Conservation (phyloP, 805 yeast species). For the Candida sithepensis region DNA sequence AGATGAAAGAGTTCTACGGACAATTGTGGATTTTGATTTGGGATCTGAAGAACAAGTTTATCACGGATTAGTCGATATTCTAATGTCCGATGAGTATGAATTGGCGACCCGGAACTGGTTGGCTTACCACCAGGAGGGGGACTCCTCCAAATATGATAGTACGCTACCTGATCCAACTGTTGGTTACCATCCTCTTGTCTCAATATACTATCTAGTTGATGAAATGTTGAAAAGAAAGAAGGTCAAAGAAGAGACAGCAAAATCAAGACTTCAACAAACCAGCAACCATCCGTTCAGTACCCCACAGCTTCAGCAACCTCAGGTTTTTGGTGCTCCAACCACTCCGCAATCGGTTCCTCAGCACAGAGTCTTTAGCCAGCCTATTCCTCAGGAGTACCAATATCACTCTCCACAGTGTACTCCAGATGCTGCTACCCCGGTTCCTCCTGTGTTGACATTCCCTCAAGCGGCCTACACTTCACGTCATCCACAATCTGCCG, state of each 20-base stretch:
- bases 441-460: conserved; percentile 29
- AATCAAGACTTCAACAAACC: conserved; percentile 19
- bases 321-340: conserved; percentile 11
- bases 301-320: conserved; percentile 14
- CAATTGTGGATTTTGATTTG: conserved; percentile 76
- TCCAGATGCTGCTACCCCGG: conserved; percentile 32
- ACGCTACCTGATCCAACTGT: conserved; percentile 69
- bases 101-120: conserved; percentile 63
- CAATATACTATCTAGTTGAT: conserved; percentile 80
- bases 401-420: conserved; percentile 35
- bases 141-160: conserved; percentile 18
- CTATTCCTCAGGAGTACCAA: conserved; percentile 21
- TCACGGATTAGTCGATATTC: conserved; percentile 51
- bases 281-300: conserved; percentile 12
- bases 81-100: conserved; percentile 65
- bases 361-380: conserved; percentile 25
- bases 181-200: conserved; percentile 83
- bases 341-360: conserved; percentile 12
- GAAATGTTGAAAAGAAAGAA: conserved; percentile 75
- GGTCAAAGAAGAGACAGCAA: conserved; percentile 50
- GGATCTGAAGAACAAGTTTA: conserved; percentile 61
- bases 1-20: conserved; percentile 61
- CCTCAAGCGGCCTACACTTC: conserved; percentile 44
- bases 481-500: conserved; percentile 25
- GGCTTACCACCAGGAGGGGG: conserved; percentile 34